phyloP scores from a whole-genome alignment of 371 early-diverging fungal genomes.

The Apophysomyces trapeziformis region DNA sequence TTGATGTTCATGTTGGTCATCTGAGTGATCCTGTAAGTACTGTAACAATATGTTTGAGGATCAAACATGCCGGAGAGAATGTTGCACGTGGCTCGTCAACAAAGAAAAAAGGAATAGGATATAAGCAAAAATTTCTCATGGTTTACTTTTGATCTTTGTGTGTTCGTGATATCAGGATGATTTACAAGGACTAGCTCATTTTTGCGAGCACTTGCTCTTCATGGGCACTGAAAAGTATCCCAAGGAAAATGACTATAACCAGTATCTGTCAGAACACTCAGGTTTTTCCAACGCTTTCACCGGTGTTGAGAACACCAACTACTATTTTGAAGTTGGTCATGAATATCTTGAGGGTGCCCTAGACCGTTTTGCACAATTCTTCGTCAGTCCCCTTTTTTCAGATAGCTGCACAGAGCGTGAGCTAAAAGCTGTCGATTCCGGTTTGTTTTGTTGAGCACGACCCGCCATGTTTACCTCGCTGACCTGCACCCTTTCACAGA shows the following conservation, averaged over 20 bases:
- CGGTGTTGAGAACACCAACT: constrained; percentile 87
- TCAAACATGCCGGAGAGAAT: not conserved
- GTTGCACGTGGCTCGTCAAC: not conserved
- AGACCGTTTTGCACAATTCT: constrained; percentile 96
- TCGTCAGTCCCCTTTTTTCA: constrained; percentile 87
- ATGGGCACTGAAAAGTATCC: constrained; percentile 92
- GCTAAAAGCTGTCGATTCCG: constrained; percentile 91
- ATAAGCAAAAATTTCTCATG: not conserved
- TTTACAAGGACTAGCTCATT: constrained; percentile 96
- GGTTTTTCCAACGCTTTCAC: constrained; percentile 98
- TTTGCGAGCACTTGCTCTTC: constrained; percentile 97
- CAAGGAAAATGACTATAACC: constrained; percentile 91
- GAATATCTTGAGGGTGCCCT: constrained; percentile 88
- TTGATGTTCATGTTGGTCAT: constrained; percentile 96
- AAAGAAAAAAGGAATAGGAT: not conserved
- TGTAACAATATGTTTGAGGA: constrained; percentile 3
- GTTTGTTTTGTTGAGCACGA: constrained; percentile 26
- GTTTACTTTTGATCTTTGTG: not conserved
- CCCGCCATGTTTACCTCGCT: not conserved
- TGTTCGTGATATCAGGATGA: constrained; percentile 40
- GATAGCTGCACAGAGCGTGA: constrained; percentile 91
- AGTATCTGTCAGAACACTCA: constrained; percentile 86
- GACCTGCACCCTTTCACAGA: constrained; percentile 50
- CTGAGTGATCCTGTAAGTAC: constrained; percentile 75
- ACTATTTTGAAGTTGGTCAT: constrained; percentile 92